Base-by-base conservation (phyloP, 352 stramenopile species). In the Phytopythium mirpurense region DNA sequence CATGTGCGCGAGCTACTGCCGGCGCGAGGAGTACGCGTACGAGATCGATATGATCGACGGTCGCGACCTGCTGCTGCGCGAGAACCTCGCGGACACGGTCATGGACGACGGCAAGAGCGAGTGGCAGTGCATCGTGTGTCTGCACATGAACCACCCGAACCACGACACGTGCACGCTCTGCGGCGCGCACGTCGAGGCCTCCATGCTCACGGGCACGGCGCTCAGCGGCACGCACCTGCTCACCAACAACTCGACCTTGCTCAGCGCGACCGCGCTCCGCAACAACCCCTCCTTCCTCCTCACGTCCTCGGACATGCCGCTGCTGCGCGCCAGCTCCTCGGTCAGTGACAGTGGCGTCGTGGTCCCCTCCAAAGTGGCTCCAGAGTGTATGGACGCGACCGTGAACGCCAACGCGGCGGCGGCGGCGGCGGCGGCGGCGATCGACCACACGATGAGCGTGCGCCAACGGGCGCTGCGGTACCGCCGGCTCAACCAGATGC, bases 81-180 rank as follows among this genome's bases (percentile, higher is more conserved):
- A 88, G 57, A 71, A 90, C 53, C 63, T 90, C 21, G 72, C 74
- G 46, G 76, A 87, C 51, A 88, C 74, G 26, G 72, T 81, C 31
- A 60, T 90, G 31, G 74, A 86, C 32, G 70, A 76, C 19, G 79
- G 71, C 19, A 58, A 62, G 45, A 80, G 62, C 48, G 79, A 90
- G 59, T 88, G 79, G 79, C 74, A 88, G 54, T 90, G 79, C 57
- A 54, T 88, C 49, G 78, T 90, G 12, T 90, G 79, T 51, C 68
- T 74, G 41, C 78, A 90, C 51, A 68, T 88, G 63, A 90, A 90
- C 51, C 79, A 90, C 51, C 79, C 79, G 6, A 78, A 83, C 54
- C 73, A 84, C 45, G 57, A 71, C 34, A 58, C 65, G 40, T 90
- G 79, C 67, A 59, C 66, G 43, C 63, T 90, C 46, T 90, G 79